phyloP scores from a whole-genome alignment of 331 rosid genomes.

The Prunus yedoensis region DNA sequence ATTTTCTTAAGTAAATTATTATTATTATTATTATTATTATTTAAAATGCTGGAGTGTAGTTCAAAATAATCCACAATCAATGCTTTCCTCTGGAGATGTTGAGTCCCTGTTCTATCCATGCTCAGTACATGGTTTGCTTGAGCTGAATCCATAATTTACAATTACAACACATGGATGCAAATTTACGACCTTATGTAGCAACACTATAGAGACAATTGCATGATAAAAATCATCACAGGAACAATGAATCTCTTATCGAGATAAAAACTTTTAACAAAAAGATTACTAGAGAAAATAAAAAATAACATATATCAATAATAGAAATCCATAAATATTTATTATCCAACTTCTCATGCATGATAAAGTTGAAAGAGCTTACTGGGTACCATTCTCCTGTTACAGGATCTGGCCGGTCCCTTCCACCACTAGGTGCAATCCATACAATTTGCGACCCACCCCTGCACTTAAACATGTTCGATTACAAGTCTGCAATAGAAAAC shows the following conservation, averaged over 20 bases:
- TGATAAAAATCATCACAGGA: neutral
- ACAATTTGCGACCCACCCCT: slow-evolving; percentile 91
- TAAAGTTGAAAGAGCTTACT: slow-evolving; percentile 49
- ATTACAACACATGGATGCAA: neutral
- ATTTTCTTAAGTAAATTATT: neutral
- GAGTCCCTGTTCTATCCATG: neutral
- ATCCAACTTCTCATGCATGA: neutral
- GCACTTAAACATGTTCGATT: slow-evolving; percentile 20
- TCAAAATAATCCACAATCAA: neutral
- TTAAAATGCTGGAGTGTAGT: neutral
- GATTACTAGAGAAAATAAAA: neutral
- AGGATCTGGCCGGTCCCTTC: slow-evolving; percentile 88
- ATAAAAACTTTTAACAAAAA: slow-evolving; percentile 1
- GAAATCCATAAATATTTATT: neutral
- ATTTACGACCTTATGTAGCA: neutral
- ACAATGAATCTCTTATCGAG: neutral
- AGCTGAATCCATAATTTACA: slow-evolving; percentile 5
- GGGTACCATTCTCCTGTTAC: slow-evolving; percentile 71
- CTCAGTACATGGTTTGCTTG: neutral
- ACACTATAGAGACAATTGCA: neutral
- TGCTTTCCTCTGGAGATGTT: neutral
- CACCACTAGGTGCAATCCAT: slow-evolving; percentile 99
- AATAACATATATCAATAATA: neutral
- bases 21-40: no score
- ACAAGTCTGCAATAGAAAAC: slow-evolving; percentile 18